A percentile compares a stretch with the other conserved stretches of the same genome.
phyloP scores from a whole-genome alignment of 2,329 filamentous ascomycete genomes.

The Spiromastix sp. region DNA sequence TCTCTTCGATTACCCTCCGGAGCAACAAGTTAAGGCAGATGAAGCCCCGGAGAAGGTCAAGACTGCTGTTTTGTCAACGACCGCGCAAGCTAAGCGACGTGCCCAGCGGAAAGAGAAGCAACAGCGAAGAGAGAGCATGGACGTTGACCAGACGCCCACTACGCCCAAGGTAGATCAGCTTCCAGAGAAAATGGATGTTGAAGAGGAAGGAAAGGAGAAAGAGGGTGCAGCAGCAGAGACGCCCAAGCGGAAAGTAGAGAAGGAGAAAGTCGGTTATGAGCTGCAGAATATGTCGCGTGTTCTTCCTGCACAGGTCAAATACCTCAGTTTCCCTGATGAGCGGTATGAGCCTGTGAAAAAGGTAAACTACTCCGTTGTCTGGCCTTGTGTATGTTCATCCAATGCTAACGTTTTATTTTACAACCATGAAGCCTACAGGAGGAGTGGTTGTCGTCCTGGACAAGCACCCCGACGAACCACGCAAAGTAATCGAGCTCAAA shows the following conservation, averaged over 20 bases:
- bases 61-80: constrained; percentile 91
- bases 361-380: constrained; percentile 40
- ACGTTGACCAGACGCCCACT: constrained; percentile 70
- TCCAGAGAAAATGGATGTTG: constrained; percentile 82
- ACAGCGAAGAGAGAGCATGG: constrained; percentile 86
- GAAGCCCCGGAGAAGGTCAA: constrained; percentile 90
- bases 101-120: constrained; percentile 91
- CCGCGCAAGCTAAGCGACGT: constrained; percentile 89
- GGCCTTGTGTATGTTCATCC: constrained; percentile 3
- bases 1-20: constrained; percentile 94
- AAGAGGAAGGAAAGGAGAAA: constrained; percentile 51
- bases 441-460: constrained; percentile 88
- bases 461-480: constrained; percentile 65
- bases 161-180: constrained; percentile 55
- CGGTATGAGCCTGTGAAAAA: constrained; percentile 91
- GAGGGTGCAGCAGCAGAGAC: constrained; percentile 51
- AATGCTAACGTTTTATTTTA: constrained; percentile 32
- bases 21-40: constrained; percentile 89
- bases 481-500: constrained; percentile 80
- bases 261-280: constrained; percentile 94
- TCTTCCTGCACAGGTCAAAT: constrained; percentile 85
- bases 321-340: constrained; percentile 81
- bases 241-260: constrained; percentile 80
- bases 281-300: constrained; percentile 96
- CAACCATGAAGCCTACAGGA: constrained; percentile 65